Evolutionary conservation across 768 basidiomycete genomes (phyloP).

Genomic region (Naganishia vaughanmartiniae): DNA sequence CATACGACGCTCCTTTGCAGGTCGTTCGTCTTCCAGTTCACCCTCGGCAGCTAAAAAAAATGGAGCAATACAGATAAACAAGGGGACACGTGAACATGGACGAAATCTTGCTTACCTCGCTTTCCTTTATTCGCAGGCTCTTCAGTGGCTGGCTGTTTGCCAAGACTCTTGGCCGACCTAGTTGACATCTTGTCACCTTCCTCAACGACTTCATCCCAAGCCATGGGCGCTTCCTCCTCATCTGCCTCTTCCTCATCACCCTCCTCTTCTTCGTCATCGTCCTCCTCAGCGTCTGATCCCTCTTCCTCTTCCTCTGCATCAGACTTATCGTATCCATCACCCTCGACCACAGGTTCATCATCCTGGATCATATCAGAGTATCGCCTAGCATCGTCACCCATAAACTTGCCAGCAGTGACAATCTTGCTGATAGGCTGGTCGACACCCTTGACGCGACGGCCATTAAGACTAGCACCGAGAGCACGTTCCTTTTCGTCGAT

Average conservation of each 20-base stretch:
- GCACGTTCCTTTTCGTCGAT: constrained; percentile 53
- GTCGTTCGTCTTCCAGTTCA: constrained; percentile 56
- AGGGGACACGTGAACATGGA: background rate
- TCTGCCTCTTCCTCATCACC: constrained; percentile 30
- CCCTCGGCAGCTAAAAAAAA: constrained; percentile 49
- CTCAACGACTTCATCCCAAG: constrained; percentile 36
- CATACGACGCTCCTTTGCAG: constrained; percentile 72
- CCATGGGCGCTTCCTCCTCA: constrained; percentile 23
- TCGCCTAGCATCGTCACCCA: constrained; percentile 75
- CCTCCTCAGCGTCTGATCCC: constrained; percentile 49
- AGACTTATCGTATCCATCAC: constrained; percentile 43
- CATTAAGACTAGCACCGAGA: constrained; percentile 60
- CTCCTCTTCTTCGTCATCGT: constrained; percentile 35
- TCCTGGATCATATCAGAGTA: constrained; percentile 56
- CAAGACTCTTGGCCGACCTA: constrained; percentile 19
- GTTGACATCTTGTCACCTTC: constrained; percentile 45
- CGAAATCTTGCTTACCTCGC: constrained; percentile 32
- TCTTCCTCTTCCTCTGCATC: constrained; percentile 50
- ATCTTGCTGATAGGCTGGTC: constrained; percentile 83
- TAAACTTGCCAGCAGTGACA: constrained; percentile 81
- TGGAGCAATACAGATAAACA: background rate
- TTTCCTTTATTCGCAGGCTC: constrained; percentile 39
- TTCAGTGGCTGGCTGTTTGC: constrained; percentile 25
- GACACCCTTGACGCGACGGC: constrained; percentile 59
- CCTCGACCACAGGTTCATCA: constrained; percentile 44